Evolutionary conservation across 176 grass and related monocot species (phyloP), one percentile per base, ranked within the genome.

Genomic region (Raddia guianensis): DNA sequence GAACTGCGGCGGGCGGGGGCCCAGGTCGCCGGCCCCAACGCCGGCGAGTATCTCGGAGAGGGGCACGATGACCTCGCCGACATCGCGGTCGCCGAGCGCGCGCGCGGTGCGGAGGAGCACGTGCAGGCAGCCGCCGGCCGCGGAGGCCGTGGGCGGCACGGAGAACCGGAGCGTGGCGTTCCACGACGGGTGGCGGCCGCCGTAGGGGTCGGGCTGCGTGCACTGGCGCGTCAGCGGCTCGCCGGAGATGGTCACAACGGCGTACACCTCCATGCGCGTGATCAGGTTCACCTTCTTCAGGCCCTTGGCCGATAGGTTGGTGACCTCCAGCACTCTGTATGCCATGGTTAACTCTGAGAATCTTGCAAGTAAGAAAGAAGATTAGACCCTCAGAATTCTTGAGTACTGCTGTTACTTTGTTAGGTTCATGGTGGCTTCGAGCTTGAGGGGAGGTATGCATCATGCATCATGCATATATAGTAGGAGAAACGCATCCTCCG

Each of bases 251-350:
- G 64, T 91, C 51, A 49, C 84, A 1, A 93, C 89, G 0, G 86
- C 94, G 85, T 93, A 97, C 64, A 91, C 91, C 37, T 87, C 66
- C 86, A 97, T 89, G 64, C 88, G 88, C 37, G 84, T 81, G 81
- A 97, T 68, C 18, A 89, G 35, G 84, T 87, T 91, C 44, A 97
- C 94, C 33, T 78, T 93, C 80, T 97, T 97, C 2, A 97, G 81
- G 3, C 88, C 89, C 7, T 79, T 78, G 5, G 91, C 89, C 0
- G 91, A 97, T n/a, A 87, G 51, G 3, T 93, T 78, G 8, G 89
- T 97, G 9, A 97, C 59, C 74, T 97, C 94, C 40, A 97, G 63
- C 48, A 78, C 64, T 7, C 91, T 47, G 78, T 89, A 79, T 61
- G 89, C 89, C 94, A 97, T 97, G 65, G 69, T 3, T 16, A 8